Conservation (phyloP, 176 grass and related monocot genomes). For the Oryza australiensis region DNA sequence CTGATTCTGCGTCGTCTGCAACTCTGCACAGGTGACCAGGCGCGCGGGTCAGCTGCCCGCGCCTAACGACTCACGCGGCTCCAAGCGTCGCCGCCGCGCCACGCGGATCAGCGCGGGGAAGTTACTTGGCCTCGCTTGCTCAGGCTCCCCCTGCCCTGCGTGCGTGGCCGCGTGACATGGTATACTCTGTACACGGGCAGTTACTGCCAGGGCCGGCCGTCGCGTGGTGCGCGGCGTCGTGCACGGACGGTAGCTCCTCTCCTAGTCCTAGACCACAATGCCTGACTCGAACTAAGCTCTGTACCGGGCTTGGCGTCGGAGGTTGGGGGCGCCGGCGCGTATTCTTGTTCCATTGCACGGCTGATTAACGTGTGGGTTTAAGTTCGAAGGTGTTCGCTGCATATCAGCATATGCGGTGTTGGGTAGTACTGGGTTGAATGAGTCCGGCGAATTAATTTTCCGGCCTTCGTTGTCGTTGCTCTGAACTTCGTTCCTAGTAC, state of each 20-base stretch:
- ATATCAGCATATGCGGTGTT: slow-evolving; percentile 1
- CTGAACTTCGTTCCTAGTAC: neutral
- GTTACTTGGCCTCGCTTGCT: neutral
- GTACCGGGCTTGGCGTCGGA: no score
- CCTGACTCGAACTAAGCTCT: no score
- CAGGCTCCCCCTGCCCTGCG: neutral
- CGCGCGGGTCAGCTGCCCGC: neutral
- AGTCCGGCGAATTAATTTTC: neutral
- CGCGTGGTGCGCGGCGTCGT: neutral
- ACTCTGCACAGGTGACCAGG: neutral
- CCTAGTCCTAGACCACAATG: no score
- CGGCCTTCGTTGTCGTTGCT: neutral
- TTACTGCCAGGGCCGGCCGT: neutral
- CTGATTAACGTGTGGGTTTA: neutral
- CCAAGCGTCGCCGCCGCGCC: neutral
- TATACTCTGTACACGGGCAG: neutral
- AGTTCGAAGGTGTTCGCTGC: neutral
- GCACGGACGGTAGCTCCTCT: neutral
- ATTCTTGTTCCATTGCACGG: neutral
- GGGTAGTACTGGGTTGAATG: neutral
- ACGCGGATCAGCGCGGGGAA: neutral
- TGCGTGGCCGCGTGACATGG: slow-evolving; percentile 17
- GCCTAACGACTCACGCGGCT: slow-evolving; percentile 10
- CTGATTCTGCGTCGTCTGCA: neutral
- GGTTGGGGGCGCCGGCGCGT: no score